Evolutionary conservation across 805 yeast genomes (phyloP).

Genomic region (Phaffomyces thermotolerans): DNA sequence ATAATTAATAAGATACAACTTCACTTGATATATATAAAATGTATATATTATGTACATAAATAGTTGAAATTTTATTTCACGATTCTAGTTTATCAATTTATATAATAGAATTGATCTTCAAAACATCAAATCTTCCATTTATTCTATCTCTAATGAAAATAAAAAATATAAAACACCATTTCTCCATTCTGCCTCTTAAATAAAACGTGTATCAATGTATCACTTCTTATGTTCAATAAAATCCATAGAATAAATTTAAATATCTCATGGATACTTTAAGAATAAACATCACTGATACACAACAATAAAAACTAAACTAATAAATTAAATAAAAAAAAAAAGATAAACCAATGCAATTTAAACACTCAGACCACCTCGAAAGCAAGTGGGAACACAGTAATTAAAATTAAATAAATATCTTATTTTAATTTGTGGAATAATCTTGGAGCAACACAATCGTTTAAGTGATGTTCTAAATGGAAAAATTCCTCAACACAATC

Average conservation of each 20-base stretch:
- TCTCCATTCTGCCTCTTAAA: neutral
- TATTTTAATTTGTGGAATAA: slow-evolving; percentile 79
- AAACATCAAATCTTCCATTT: neutral
- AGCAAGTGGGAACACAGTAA: neutral
- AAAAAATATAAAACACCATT: neutral
- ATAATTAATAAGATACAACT: too few species aligned
- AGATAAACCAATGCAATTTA: slow-evolving; percentile 2
- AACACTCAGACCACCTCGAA: neutral
- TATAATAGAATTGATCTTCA: neutral
- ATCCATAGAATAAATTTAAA: too few species aligned
- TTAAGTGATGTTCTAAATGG: slow-evolving; percentile 91
- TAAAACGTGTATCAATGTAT: neutral
- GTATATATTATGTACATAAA: slow-evolving; percentile 11
- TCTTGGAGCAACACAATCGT: slow-evolving; percentile 87
- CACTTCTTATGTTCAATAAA: neutral
- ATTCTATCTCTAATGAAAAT: neutral
- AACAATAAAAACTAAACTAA: neutral
- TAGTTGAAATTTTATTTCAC: slow-evolving; percentile 4
- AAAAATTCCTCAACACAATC: slow-evolving; percentile 98
- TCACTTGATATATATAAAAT: neutral
- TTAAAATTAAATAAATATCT: slow-evolving; percentile 16
- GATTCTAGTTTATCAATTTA: neutral
- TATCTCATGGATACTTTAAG: neutral
- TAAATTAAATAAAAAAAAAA: slow-evolving; percentile 1
- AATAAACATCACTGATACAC: neutral